Conservation (phyloP, 2,329 filamentous ascomycete genomes). For the Canariomyces notabilis region DNA sequence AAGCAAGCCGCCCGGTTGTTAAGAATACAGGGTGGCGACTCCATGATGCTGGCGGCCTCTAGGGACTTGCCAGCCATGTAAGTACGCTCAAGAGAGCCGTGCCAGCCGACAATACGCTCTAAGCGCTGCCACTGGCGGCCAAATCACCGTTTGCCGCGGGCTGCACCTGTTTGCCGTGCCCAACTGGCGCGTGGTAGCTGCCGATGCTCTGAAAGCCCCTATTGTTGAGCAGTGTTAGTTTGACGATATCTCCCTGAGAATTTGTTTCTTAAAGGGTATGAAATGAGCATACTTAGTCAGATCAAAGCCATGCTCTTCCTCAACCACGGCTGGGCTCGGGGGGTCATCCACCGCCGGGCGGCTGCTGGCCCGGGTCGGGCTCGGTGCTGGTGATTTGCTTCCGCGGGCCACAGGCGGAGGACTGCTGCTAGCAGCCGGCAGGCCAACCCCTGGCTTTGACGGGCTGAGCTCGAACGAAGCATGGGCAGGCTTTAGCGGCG, state of each 20-base stretch:
- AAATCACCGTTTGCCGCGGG: constrained; percentile 33
- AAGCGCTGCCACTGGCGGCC: constrained; percentile 16
- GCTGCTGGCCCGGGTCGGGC: constrained; percentile 39
- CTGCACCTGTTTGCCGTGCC: constrained; percentile 41
- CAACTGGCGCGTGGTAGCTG: constrained; percentile 54
- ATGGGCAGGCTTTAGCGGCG: constrained; percentile 50
- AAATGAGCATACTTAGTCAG: constrained; percentile 52
- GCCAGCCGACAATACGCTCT: not conserved
- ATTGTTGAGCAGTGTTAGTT: constrained; percentile 19
- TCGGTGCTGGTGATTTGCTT: constrained; percentile 49
- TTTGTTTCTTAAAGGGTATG: not conserved
- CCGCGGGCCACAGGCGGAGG: constrained; percentile 40
- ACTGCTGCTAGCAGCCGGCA: constrained; percentile 52
- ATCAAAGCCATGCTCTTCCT: constrained; percentile 54
- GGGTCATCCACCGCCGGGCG: constrained; percentile 24
- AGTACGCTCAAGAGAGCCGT: not conserved
- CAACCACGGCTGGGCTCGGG: constrained; percentile 28
- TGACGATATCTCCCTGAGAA: constrained; percentile 20
- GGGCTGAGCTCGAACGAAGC: constrained; percentile 54
- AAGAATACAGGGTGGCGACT: no score
- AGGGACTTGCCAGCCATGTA: not conserved
- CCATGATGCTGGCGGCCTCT: no score
- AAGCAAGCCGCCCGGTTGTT: no score
- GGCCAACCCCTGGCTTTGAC: constrained; percentile 40
- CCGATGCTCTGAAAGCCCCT: constrained; percentile 63